Evolutionary conservation across 2,329 filamentous ascomycete species (phyloP), one percentile per base, ranked within the genome.

Genomic region (Exophiala phaeomuriformis): DNA sequence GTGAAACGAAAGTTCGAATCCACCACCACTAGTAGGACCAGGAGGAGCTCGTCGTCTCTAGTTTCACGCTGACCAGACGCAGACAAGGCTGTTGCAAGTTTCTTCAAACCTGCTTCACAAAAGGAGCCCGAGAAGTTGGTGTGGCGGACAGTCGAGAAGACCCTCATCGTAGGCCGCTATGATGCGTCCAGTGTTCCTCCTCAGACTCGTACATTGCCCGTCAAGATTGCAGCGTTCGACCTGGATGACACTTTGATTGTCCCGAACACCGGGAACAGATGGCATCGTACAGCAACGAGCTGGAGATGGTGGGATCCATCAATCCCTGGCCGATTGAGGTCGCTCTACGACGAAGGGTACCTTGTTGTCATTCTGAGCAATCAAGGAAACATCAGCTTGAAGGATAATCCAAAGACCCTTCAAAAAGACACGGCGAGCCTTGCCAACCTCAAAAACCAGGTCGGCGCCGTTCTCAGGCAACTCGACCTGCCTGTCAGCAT

Each of bases 271-370:
- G 90, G 90, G 5, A 93, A 88, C 69, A 85, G 80, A 47, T 91
- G 91, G 64, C 78, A 82, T 2, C 78, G 78, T 48, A 80, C 83
- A 60, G 80, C 83, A 0, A 74, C 76, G 3, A 91, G 97, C 67
- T 98, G 93, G 93, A 89, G 88, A 68, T 98, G 93, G 93, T 97
- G 90, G 89, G 75, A 94, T 67, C 63, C 71, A 9, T 76, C 72
- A 12, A 86, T 97, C 0, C 88, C 89, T 1, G 70, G 69, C 0
- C 80, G 74, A 49, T 68, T 98, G 12, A 80, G 78, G 60, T 73
- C 83, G 55, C 74, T 97, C 1, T 79, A 88, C 64, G 74, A 81
- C 7, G 80, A 93, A 61, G 88, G 83, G 79, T 87, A 87, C 69
- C 79, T 79, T 43, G 71, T 97, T 8, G 79, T 88, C 12, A 80